A percentile compares a stretch with the other conserved stretches of the same genome.
Evolutionary conservation across 306 rosid species (phyloP).

Genomic region (Betula pendula): DNA sequence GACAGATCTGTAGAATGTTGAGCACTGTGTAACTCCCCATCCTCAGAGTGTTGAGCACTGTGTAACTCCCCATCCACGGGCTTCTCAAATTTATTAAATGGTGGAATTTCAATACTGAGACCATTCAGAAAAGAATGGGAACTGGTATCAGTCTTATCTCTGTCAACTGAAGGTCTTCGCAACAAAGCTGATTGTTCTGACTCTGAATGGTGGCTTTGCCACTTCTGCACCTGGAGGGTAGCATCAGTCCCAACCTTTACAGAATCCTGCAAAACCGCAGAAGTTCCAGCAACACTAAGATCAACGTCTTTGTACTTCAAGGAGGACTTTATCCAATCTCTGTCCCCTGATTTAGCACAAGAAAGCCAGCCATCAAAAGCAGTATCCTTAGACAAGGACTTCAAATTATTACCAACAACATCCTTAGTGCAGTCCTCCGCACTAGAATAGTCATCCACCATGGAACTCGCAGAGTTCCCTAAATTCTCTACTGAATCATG

Average conservation of each 20-base stretch:
- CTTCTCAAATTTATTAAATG: constrained; percentile 53
- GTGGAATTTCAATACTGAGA: constrained; percentile 65
- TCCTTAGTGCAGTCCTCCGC: constrained; percentile 37
- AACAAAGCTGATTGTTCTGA: constrained; percentile 37
- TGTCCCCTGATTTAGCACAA: constrained; percentile 35
- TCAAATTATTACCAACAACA: constrained; percentile 34
- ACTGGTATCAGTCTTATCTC: constrained; percentile 46
- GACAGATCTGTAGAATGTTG: constrained; percentile 54
- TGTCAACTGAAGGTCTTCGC: constrained; percentile 32
- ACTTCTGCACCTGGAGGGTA: constrained; percentile 28
- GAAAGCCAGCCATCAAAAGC: constrained; percentile 40
- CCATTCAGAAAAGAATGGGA: constrained; percentile 47
- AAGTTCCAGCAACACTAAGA: constrained; percentile 37
- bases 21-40: constrained; percentile 44
- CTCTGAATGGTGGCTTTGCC: constrained; percentile 37
- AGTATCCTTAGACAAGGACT: constrained; percentile 29
- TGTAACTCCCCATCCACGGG: constrained; percentile 46
- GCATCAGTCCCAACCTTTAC: constrained; percentile 34
- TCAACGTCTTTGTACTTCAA: constrained; percentile 27
- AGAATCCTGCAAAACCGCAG: constrained; percentile 34
- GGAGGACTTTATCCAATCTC: not conserved
- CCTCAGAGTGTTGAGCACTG: constrained; percentile 48
- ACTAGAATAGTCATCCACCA: constrained; percentile 36
- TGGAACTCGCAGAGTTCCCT: constrained; percentile 42
- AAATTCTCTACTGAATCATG: constrained; percentile 37